Base-by-base conservation (phyloP, 352 stramenopile genomes). In the Globisporangium recalcitrans region DNA sequence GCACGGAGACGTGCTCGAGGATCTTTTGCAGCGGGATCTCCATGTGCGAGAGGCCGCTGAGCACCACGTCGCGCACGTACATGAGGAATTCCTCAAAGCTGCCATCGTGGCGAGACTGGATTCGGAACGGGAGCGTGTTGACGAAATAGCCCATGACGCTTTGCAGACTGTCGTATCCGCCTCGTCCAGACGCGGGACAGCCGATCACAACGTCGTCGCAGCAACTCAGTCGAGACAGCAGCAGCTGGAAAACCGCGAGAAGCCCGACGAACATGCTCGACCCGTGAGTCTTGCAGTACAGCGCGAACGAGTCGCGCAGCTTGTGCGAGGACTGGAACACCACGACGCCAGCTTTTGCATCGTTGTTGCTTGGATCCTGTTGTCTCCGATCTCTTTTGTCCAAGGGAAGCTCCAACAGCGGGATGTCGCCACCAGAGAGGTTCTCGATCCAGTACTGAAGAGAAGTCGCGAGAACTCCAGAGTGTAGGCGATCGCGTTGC, bases 71-170 rank as follows among this genome's bases (percentile, higher is more conserved):
- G n/a, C 76, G 71, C 5, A 88, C 78, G 27, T 52, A 51, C 2
- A 21, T 31, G 38, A 88, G 51, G 26, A 88, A 75, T 0, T 26
- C 44, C 0, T 65, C 56, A 52, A 88, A 81, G 52, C 62, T 65
- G 8, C 51, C 34, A 19, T 65, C 42, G n/a, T 51, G 24, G 19
- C 65, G 52, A 3, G 42, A 36, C 10, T 64, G 67, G 55, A 86
- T 69, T 4, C 78, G 74, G 10, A 86, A 68, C 4, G 76, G 76
- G 16, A 88, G 62, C 8, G 76, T 85, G 34, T 82, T 85, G 9
- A 88, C 74, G 38, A 86, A 88, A 38, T 83, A 86, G 4, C 76
- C 78, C 65, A 88, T 75, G 22, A 85, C 21, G 9, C 67, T 55
- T 21, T 70, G 27, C 0, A 85, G 48, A 1, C 68, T 63, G 19